Base-by-base conservation (phyloP, 306 rosid species). In the Ormosia emarginata region DNA sequence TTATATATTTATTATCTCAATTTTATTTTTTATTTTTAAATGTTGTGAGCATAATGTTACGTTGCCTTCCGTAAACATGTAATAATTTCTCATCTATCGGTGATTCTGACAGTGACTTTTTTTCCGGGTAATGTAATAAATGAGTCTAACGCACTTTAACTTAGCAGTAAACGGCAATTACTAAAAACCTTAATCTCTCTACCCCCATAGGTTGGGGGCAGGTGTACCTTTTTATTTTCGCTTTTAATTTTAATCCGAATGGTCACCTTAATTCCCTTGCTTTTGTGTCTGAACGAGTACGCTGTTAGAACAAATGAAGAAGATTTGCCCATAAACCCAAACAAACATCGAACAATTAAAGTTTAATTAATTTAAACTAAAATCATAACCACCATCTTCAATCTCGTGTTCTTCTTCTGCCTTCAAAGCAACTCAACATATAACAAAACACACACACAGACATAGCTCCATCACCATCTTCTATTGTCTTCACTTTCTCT, bases 381-480 rank as follows among this genome's bases (percentile, higher is more conserved):
- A 43, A 17, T 1, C 43, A 39, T 46, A 50, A 34, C 33, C 52
- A 39, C 9, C 32, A 3, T 36, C 64, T 12, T 52, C 71, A 34
- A 6, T n/a, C 18, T 41, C 11, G 34, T 34, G 12, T 33, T 79
- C 52, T 24, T 43, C 11, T 2, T 15, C 61, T 52, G 32, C 0
- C 70, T 81, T 66, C 77, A 3, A 67, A 57, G 40, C 61, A 75
- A 67, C 50, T 57, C 77, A 43, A 67, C 24, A 17, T 40, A 18
- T 6, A 8, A 5, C 3, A 37, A 63, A 2, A 53, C 33, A 24
- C 41, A 43, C 47, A 43, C 47, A 43, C 8, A 8, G 0, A 43
- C 2, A 43, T 10, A 46, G 39, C 46, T 64, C 14, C 4, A 24
- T 49, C 73, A 3, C 37, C 68, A 9, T 77, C 32, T 39, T 67